These are phyloP conservation scores for Dorcoceras hygrometricum DNA, from an alignment of 257 asterid species.

Conservation along the genomic window DNA sequence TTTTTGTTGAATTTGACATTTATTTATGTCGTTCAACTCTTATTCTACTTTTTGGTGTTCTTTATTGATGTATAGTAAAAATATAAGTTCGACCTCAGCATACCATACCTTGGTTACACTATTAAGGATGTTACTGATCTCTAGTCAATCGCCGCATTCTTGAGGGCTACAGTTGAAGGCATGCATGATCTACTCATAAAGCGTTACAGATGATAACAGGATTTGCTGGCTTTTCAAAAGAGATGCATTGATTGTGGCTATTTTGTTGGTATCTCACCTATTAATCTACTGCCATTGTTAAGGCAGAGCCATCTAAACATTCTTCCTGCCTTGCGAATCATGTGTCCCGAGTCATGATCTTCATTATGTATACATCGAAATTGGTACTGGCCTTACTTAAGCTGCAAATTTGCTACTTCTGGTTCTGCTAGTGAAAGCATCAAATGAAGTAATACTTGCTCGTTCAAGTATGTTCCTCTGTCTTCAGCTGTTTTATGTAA, in stretches of 20 bases:
- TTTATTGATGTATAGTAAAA: conserved; percentile 13
- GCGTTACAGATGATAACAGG: conserved; percentile 44
- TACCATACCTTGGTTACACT: conserved; percentile 26
- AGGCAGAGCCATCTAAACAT: not conserved
- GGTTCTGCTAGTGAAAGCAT: not conserved
- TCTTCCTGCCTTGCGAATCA: not conserved
- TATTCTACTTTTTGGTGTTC: not conserved
- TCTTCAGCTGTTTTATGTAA: not conserved
- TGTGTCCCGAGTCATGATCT: not conserved
- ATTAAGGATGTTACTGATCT: conserved; percentile 37
- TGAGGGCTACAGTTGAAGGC: conserved; percentile 62
- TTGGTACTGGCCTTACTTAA: not conserved
- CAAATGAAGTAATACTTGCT: not conserved
- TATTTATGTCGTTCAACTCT: conserved; percentile 1
- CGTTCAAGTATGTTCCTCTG: not conserved
- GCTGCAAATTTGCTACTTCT: not conserved
- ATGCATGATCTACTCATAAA: conserved; percentile 55
- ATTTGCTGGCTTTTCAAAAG: conserved; percentile 37
- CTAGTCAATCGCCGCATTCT: conserved; percentile 44
- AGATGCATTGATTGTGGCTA: conserved; percentile 31
- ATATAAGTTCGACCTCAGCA: conserved; percentile 23
- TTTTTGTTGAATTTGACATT: not conserved
- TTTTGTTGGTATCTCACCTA: conserved; percentile 33
- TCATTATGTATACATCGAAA: not conserved
- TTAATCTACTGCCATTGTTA: conserved; percentile 10